phyloP scores from a whole-genome alignment of 164 flowering plant species.

The Vitis labrusca region DNA sequence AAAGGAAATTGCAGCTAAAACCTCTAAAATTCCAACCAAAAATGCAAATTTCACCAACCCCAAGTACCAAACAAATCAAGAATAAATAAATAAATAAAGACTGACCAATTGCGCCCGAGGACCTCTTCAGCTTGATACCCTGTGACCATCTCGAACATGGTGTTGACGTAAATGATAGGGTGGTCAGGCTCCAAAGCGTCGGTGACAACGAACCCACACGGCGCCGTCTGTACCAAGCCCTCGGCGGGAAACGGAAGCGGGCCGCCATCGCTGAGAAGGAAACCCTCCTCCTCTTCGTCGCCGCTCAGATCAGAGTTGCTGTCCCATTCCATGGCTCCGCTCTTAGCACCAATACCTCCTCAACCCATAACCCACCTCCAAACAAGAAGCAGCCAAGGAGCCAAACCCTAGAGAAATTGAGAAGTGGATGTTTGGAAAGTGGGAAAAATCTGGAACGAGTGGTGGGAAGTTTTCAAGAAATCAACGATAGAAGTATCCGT shows the following conservation, averaged over 20 bases:
- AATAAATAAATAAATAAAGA: conserved; percentile 1
- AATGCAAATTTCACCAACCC: background rate
- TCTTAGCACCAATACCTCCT: no score
- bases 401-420: no score
- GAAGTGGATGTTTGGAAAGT: no score
- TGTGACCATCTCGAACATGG: conserved; percentile 75
- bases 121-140: conserved; percentile 83
- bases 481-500: no score
- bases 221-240: conserved; percentile 52
- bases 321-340: conserved; percentile 65
- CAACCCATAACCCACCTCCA: no score
- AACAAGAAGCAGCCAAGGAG: no score
- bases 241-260: conserved; percentile 54
- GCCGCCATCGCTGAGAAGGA: conserved; percentile 48
- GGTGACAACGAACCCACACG: conserved; percentile 75
- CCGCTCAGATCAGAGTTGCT: conserved; percentile 69
- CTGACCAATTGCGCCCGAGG: conserved; percentile 80
- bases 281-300: conserved; percentile 49
- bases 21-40: background rate
- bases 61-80: background rate
- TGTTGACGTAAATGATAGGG: conserved; percentile 74
- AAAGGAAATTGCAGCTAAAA: no score
- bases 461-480: no score
- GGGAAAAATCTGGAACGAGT: no score
- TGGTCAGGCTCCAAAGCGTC: conserved; percentile 78